Base-by-base conservation (phyloP, 495 filamentous ascomycete genomes). In the Symbiotaphrina buchneri region DNA sequence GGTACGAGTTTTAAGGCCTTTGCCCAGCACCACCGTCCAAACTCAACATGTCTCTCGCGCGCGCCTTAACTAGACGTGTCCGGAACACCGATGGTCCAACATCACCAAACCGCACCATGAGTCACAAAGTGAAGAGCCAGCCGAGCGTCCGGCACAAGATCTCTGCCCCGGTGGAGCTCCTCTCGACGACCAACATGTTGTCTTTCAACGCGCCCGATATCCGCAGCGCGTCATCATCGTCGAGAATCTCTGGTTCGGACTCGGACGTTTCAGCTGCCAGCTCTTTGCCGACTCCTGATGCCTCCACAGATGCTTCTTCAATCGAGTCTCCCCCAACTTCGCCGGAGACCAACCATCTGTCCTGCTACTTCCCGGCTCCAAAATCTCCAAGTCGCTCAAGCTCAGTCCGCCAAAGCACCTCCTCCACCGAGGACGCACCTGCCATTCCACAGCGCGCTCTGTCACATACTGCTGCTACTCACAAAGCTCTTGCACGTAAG, bases 161-260 rank as follows among this genome's bases (percentile, higher is more conserved):
- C 44, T 97, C 87, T 13, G 66, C 61, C 7, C 87, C 87, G 2
- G 60, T 94, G 28, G 71, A 78, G 48, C 59, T 97, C 27, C 52
- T 93, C 18, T 91, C 85, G 13, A 92, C 90, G 3, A 95, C 90
- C 35, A 97, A 95, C 48, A 80, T 84, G 71, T 71, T 93, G 11
- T 76, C 79, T 11, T 92, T 87, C 61, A 83, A 84, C 43, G 83
- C 87, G 7, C 90, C 87, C 17, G 73, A 82, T 46, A 62, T 81
- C 39, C 62, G 55, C 40, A 65, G 59, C 33, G 60, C 66, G 1
- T 71, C 74, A 0, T 55, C 62, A 6, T 58, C 63, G 16, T 66
- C 59, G 5, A 46, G 63, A 31, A 50, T 48, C 20, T 71, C 68
- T 16, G 62, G 70, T 38, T 56, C 52, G 15, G 71, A 76, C 29